Conservation (phyloP, 108 stramenopile species). For the Fistulifera solaris region DNA sequence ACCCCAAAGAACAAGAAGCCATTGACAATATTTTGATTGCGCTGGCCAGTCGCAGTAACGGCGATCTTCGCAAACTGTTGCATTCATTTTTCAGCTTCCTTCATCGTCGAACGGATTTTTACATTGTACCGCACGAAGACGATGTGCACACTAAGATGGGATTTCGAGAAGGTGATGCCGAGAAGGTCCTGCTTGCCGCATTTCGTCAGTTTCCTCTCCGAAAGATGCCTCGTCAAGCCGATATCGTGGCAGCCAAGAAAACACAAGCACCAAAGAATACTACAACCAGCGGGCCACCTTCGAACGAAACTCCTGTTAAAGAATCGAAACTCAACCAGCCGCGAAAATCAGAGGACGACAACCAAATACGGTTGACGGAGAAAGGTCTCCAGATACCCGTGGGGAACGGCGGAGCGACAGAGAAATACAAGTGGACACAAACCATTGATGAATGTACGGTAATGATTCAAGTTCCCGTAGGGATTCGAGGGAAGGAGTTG, state of each 20-base stretch:
- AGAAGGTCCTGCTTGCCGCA: slow-evolving; percentile 66
- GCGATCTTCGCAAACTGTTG: slow-evolving; percentile 64
- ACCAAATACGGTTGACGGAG: slow-evolving; percentile 47
- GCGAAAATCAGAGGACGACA: slow-evolving; percentile 3
- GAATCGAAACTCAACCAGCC: neutral
- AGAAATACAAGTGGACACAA: slow-evolving; percentile 82
- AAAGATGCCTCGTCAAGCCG: slow-evolving; percentile 30
- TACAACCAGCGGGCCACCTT: neutral
- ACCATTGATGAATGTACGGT: slow-evolving; percentile 75
- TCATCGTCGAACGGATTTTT: slow-evolving; percentile 82
- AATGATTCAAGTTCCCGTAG: slow-evolving; percentile 46
- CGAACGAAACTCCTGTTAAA: slow-evolving; percentile 3
- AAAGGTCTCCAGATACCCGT: slow-evolving; percentile 78
- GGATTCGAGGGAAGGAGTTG: slow-evolving; percentile 55
- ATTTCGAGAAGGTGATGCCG: slow-evolving; percentile 76
- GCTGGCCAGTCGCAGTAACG: slow-evolving; percentile 53
- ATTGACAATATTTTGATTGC: slow-evolving; percentile 62
- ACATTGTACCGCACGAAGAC: slow-evolving; percentile 57
- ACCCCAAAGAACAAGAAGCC: slow-evolving; percentile 33
- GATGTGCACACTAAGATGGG: slow-evolving; percentile 35
- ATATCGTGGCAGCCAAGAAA: slow-evolving; percentile 8
- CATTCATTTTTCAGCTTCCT: slow-evolving; percentile 76
- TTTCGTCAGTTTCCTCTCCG: slow-evolving; percentile 82
- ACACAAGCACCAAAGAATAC: neutral
- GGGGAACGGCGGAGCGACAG: slow-evolving; percentile 79